These are phyloP conservation scores for Yamadazyma atlantica DNA, from an alignment of 1,139 yeast species.

Conservation along the genomic window DNA sequence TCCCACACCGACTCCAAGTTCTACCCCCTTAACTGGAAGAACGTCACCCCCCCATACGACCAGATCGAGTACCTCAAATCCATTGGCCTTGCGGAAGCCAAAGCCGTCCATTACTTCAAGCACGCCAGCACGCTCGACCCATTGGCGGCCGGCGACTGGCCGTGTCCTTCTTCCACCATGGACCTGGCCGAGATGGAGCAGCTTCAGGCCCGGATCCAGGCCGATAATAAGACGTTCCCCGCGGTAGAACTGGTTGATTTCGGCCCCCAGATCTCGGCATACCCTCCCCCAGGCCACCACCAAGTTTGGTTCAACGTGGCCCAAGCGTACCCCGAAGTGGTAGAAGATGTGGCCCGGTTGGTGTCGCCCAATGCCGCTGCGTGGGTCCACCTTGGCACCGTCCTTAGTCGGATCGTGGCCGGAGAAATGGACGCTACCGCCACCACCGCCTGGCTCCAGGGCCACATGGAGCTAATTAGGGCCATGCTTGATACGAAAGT, in stretches of 20 bases:
- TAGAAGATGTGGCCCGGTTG: conserved; percentile 50
- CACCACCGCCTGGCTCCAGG: conserved; percentile 2
- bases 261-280: too few relatives aligned
- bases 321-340: conserved; percentile 50
- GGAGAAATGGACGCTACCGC: neutral
- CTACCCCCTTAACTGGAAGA: too few relatives aligned
- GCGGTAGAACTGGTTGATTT: too few relatives aligned
- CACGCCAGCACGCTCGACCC: conserved; percentile 23
- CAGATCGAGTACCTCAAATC: conserved; percentile 47
- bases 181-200: conserved; percentile 10
- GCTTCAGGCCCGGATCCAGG: conserved; percentile 6
- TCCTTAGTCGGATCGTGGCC: conserved; percentile 2
- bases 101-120: conserved; percentile 40
- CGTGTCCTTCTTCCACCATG: conserved; percentile 13
- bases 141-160: conserved; percentile 21
- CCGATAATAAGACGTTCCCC: conserved; percentile 14
- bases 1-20: too few relatives aligned
- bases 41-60: conserved; percentile 52
- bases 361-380: conserved; percentile 18
- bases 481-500: conserved; percentile 6
- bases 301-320: conserved; percentile 51
- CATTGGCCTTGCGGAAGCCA: conserved; percentile 43
- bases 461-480: conserved; percentile 7
- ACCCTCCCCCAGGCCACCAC: conserved; percentile 37
- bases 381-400: neutral